A percentile compares a stretch with the other conserved stretches of the same genome.
phyloP scores from a whole-genome alignment of 2,329 filamentous ascomycete species.

The Purpureocillium takamizusanense region DNA sequence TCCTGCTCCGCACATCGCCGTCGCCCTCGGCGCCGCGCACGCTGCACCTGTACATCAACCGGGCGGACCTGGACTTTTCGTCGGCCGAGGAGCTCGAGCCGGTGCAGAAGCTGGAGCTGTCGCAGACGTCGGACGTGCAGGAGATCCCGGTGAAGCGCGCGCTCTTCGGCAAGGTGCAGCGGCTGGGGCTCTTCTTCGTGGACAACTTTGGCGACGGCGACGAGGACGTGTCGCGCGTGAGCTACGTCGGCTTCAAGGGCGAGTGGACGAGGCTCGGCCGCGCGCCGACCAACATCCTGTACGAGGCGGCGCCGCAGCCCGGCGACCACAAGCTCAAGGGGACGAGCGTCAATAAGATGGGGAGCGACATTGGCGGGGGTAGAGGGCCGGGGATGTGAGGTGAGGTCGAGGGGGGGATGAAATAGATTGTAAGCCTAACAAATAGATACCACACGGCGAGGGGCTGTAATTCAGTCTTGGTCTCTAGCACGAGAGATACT shows the following conservation, averaged over 20 bases:
- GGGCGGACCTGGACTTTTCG: constrained; percentile 76
- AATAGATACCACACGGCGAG: no score
- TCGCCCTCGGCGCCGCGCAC: constrained; percentile 67
- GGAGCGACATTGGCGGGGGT: constrained; percentile 42
- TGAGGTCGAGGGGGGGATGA: background rate
- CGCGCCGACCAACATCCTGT: constrained; percentile 70
- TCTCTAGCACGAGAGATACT: no score
- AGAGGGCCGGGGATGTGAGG: constrained; percentile 20
- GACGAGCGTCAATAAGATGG: constrained; percentile 43
- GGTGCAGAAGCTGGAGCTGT: constrained; percentile 69
- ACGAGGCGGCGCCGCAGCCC: constrained; percentile 90
- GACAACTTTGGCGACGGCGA: constrained; percentile 81
- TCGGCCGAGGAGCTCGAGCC: constrained; percentile 60
- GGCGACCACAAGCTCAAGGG: constrained; percentile 69
- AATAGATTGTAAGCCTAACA: no score
- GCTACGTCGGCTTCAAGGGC: constrained; percentile 86
- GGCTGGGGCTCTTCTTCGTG: constrained; percentile 76
- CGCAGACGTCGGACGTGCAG: constrained; percentile 72
- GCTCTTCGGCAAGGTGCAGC: constrained; percentile 77
- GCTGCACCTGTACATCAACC: constrained; percentile 81
- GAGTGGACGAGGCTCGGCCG: constrained; percentile 79
- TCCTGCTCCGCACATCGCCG: constrained; percentile 73
- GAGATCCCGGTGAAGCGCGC: constrained; percentile 84
- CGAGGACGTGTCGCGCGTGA: constrained; percentile 69
- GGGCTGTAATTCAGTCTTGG: no score